Conservation (phyloP, 805 yeast genomes). For the Allodekkera sacchari region DNA sequence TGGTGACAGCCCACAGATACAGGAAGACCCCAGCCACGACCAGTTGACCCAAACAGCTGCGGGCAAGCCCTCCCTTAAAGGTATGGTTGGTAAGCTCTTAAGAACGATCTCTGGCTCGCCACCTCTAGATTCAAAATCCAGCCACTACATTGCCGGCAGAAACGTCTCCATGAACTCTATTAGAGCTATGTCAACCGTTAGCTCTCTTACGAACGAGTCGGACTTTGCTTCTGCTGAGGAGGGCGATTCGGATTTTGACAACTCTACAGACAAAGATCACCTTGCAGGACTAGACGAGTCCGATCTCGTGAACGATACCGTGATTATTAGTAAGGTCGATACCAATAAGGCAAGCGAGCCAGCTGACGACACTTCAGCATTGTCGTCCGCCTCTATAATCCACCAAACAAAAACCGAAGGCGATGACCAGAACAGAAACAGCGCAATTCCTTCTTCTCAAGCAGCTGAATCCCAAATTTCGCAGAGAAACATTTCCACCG, state of each 20-base stretch:
- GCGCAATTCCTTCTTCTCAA: no score
- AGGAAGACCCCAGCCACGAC: no score
- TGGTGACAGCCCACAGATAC: no score
- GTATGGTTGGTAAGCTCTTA: slow-evolving; percentile 14
- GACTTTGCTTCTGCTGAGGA: slow-evolving; percentile 27
- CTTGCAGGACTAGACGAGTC: no score
- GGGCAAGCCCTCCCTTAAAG: slow-evolving; percentile 15
- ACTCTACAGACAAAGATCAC: no score
- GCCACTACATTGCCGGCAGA: neutral
- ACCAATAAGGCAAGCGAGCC: neutral
- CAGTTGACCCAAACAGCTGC: no score
- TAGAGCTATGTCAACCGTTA: slow-evolving; percentile 5
- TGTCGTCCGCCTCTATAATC: neutral
- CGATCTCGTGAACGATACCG: neutral
- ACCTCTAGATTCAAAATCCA: neutral
- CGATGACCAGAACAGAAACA: no score
- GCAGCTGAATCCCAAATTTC: no score
- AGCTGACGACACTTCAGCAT: neutral
- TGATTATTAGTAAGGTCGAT: neutral
- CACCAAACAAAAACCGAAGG: no score
- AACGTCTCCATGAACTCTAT: slow-evolving; percentile 6
- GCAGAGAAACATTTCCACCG: no score
- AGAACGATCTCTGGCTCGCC: slow-evolving; percentile 13
- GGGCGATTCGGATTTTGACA: slow-evolving; percentile 11
- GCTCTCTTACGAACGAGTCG: slow-evolving; percentile 21